phyloP scores from a whole-genome alignment of 2,329 filamentous ascomycete genomes.

The Aspergillus sp. region DNA sequence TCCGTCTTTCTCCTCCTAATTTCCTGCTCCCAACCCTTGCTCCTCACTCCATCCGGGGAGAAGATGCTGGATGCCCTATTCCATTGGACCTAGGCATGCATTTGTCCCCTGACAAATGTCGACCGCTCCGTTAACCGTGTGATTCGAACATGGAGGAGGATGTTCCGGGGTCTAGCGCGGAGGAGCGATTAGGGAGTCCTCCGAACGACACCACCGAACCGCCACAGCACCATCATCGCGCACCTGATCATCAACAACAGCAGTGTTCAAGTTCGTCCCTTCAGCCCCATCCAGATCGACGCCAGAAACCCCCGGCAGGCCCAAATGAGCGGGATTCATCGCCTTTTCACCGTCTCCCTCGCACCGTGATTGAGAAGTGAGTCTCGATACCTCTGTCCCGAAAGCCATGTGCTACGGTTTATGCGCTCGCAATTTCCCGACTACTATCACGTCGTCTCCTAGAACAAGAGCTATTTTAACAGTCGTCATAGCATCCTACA shows the following conservation, averaged over 20 bases:
- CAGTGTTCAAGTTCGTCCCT: not conserved
- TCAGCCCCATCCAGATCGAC: conserved; percentile 8
- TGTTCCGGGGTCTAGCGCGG: conserved; percentile 15
- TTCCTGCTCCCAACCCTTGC: conserved; percentile 1
- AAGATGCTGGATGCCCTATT: conserved; percentile 10
- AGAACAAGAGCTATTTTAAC: conserved; percentile 18
- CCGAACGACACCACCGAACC: conserved; percentile 8
- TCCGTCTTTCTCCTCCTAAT: conserved; percentile 7
- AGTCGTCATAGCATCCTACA: conserved; percentile 42
- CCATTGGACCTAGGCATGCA: conserved; percentile 18
- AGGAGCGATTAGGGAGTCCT: conserved; percentile 13
- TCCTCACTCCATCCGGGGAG: conserved; percentile 3
- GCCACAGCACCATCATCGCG: not conserved
- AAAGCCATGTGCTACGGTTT: not conserved
- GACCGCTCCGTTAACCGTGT: conserved; percentile 5
- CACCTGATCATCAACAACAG: not conserved
- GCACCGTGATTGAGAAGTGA: conserved; percentile 29
- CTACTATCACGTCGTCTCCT: not conserved
- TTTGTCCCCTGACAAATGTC: conserved; percentile 16
- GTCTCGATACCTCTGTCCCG: conserved; percentile 9
- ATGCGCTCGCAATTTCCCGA: not conserved
- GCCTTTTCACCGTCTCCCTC: conserved; percentile 24
- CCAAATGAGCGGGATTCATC: conserved; percentile 8
- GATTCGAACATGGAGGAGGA: conserved; percentile 24
- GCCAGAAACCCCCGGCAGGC: conserved; percentile 1